Base-by-base conservation (phyloP, 148 eudicot species). In the Polygonum maritimum region DNA sequence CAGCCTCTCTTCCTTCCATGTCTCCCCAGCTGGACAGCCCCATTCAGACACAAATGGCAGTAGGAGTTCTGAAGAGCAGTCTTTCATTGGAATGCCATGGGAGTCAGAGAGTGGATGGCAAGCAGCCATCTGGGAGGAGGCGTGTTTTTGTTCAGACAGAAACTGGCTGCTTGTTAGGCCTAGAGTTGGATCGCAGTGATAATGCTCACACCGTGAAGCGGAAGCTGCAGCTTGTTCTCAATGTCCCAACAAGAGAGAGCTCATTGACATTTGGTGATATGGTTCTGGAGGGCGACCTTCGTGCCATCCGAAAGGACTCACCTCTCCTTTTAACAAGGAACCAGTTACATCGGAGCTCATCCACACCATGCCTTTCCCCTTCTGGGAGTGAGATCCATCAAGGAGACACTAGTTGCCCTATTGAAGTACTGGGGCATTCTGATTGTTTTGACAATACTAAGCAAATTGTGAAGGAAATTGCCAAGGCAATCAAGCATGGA, bases 281-380 rank as follows among this genome's bases (percentile, higher is more conserved):
- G 87, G 91, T 92, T 78, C 81, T 95, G 87, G 88, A 90, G 81
- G 89, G 89, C 74, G 99, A 92, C 77, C 88, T 92, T 13, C 92
- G 91, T 84, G 88, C 96, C 36, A 82, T 95, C 83, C 88, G 94
- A 51, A 88, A 87, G 76, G 94, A 95, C 82, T 92, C 96, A 16
- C 97, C 97, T 18, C 90, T 92, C 71, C 89, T 95, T 19, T 76
- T 95, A 58, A 89, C 91, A 1, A 73, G 97, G 73, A 89, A 86
- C 71, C 67, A 76, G 18, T 60, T 95, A 81, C 99, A 95, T 41
- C 76, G 99, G 84, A 95, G 99, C 81, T 92, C 97, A 36, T 95
- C 97, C 12, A 89, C 99, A 71, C 99, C 99, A n/a, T 95, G 99
- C 83, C 84, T 95, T 22, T 92, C 96, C 2, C 97, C 97, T n/a